Conservation (phyloP, 495 filamentous ascomycete species). For the Penicillium salamii region DNA sequence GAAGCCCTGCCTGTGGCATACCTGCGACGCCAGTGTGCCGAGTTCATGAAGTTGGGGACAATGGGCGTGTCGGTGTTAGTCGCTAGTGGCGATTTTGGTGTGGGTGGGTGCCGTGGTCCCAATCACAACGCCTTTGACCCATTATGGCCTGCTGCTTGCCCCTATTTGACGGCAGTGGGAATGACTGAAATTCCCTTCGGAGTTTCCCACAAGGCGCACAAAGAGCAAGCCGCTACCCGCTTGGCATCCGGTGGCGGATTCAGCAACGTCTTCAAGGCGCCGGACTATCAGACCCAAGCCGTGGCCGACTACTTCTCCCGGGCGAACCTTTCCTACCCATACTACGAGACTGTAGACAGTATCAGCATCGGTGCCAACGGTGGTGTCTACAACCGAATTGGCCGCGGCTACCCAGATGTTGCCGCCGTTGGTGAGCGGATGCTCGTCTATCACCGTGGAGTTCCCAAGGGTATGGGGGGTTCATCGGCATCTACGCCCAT, state of each 20-base stretch:
- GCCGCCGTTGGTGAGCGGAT: slow-evolving; percentile 61
- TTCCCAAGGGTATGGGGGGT: slow-evolving; percentile 44
- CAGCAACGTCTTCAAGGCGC: slow-evolving; percentile 62
- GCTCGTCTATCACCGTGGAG: slow-evolving; percentile 40
- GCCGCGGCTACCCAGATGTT: slow-evolving; percentile 65
- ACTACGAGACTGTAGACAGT: slow-evolving; percentile 37
- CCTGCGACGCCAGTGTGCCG: slow-evolving; percentile 54
- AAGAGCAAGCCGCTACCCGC: slow-evolving; percentile 42
- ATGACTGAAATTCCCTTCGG: slow-evolving; percentile 42
- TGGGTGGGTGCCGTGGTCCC: slow-evolving; percentile 41
- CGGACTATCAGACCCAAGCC: slow-evolving; percentile 54
- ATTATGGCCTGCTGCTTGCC: slow-evolving; percentile 50
- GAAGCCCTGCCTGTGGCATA: slow-evolving; percentile 49
- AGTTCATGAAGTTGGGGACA: slow-evolving; percentile 65
- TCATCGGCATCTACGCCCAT: slow-evolving; percentile 59
- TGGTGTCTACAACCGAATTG: slow-evolving; percentile 57
- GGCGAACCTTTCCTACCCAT: slow-evolving; percentile 44
- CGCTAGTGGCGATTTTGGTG: slow-evolving; percentile 60
- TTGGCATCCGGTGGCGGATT: slow-evolving; percentile 64
- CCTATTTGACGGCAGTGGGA: slow-evolving; percentile 51
- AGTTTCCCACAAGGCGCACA: slow-evolving; percentile 31
- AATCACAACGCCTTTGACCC: slow-evolving; percentile 46
- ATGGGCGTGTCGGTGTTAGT: slow-evolving; percentile 60
- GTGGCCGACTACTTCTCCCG: slow-evolving; percentile 50
- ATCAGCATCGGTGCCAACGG: slow-evolving; percentile 39